Evolutionary conservation across 257 asterid species (phyloP).

Genomic region (Nicotiana knightiana): DNA sequence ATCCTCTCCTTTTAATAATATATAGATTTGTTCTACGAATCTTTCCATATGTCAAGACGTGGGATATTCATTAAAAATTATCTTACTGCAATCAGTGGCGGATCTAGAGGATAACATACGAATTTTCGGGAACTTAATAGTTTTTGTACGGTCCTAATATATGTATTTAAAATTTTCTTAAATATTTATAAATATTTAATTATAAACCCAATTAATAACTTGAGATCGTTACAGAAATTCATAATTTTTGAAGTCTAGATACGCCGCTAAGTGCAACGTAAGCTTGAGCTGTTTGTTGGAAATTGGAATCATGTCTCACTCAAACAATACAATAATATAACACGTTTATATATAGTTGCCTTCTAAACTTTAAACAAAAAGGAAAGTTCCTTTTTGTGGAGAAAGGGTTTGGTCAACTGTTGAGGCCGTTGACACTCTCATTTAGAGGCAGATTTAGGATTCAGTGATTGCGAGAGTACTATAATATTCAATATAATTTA

Average conservation of each 20-base stretch:
- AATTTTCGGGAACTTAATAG: no score
- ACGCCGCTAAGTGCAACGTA: not conserved
- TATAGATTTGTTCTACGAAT: not conserved
- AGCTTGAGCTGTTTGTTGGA: not conserved
- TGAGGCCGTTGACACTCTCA: not conserved
- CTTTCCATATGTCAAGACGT: not conserved
- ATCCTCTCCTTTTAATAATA: no score
- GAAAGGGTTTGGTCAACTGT: conserved; percentile 3
- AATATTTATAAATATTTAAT: no score
- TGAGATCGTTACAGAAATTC: no score
- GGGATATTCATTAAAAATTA: not conserved
- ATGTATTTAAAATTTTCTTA: no score
- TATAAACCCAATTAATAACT: no score
- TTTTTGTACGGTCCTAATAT: no score
- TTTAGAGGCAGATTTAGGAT: not conserved
- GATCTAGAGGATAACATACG: no score
- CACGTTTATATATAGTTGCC: not conserved
- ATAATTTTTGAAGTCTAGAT: no score
- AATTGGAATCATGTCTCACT: not conserved
- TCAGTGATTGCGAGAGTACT: no score
- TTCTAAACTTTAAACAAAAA: not conserved
- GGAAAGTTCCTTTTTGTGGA: not conserved
- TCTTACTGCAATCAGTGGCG: not conserved
- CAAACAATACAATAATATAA: not conserved
- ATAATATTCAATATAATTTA: no score